These are phyloP conservation scores for Aeschynomene evenia DNA, from an alignment of 306 rosid genomes.

Conservation along the genomic window DNA sequence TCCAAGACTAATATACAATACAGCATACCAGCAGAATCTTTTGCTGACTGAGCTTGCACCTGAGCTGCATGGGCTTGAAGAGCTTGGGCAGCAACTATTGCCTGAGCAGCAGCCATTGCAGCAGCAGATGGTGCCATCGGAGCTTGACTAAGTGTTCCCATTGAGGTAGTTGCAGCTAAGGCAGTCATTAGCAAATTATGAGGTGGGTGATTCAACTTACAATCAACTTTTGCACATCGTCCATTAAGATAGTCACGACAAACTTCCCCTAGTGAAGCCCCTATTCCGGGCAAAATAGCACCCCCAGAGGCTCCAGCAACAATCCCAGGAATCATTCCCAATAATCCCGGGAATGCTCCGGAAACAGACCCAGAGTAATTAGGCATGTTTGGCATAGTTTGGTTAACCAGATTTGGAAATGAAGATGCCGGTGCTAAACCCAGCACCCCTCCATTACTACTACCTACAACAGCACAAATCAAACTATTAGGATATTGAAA, in stretches of 20 bases:
- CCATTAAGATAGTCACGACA: constrained; percentile 96
- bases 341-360: constrained; percentile 91
- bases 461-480: constrained; percentile 55
- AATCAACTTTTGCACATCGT: constrained; percentile 85
- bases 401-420: constrained; percentile 83
- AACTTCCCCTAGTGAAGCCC: constrained; percentile 93
- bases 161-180: constrained; percentile 86
- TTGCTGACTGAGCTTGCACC: constrained; percentile 79
- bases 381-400: constrained; percentile 99
- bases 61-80: constrained; percentile 99
- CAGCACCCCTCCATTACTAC: constrained; percentile 70
- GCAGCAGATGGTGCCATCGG: constrained; percentile 99
- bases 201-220: constrained; percentile 94
- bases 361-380: constrained; percentile 97
- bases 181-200: constrained; percentile 97
- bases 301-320: constrained; percentile 95
- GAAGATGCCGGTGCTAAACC: constrained; percentile 81
- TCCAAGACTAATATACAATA: constrained; percentile 18
- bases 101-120: constrained; percentile 99
- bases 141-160: constrained; percentile 93
- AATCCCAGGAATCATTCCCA: constrained; percentile 97
- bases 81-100: constrained; percentile 99
- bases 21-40: constrained; percentile 79
- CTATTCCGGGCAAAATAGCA: constrained; percentile 94
- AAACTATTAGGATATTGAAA: constrained; percentile 17